Base-by-base conservation (phyloP, 148 eudicot genomes). In the Gaultheria prostrata region DNA sequence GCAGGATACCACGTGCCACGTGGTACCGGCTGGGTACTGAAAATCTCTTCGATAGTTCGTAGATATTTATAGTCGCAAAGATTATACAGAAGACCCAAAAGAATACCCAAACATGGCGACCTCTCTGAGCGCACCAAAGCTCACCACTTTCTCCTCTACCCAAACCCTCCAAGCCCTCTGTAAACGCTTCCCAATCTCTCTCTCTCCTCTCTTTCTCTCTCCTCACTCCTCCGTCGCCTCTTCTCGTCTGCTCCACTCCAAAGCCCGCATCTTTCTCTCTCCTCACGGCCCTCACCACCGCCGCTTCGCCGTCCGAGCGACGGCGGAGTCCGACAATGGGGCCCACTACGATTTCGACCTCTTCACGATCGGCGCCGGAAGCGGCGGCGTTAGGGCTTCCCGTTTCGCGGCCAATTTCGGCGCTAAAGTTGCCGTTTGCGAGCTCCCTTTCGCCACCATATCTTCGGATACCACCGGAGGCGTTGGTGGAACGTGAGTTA, bases 371-470 rank as follows among this genome's bases (percentile, higher is more conserved):
- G 99, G 99, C 1, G 99, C 98, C 10, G 98, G 99, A 0, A 95
- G 98, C 48, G 99, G 99, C 32, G 98, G 99, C 10, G 98, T 97
- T 28, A 91, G 98, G 88, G 99, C 98, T 77, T 89, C 99, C 6
- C 95, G 98, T 18, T 93, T 97, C 46, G 98, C 99, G 2, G 76
- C 98, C 49, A 93, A 86, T 87, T 93, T 85, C 35, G 98, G 98
- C n/a, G 99, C 99, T 48, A 84, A 89, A 13, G 98, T 91, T 21
- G 99, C 98, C 43, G 92, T 97, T 1, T 97, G 98, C 61, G 99
- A 95, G 90, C 90, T 97, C 46, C 98, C 99, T 57, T 97, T 97
- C 59, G 85, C 90, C 46, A 92, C 98, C 26, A 83, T 93, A 18
- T 92, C 98, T 1, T 95, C 98, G 1, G 99, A 95, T 0, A 79